Base-by-base conservation (phyloP, 1,284 basidiomycete species). In the Cryptococcus amylolentus region DNA sequence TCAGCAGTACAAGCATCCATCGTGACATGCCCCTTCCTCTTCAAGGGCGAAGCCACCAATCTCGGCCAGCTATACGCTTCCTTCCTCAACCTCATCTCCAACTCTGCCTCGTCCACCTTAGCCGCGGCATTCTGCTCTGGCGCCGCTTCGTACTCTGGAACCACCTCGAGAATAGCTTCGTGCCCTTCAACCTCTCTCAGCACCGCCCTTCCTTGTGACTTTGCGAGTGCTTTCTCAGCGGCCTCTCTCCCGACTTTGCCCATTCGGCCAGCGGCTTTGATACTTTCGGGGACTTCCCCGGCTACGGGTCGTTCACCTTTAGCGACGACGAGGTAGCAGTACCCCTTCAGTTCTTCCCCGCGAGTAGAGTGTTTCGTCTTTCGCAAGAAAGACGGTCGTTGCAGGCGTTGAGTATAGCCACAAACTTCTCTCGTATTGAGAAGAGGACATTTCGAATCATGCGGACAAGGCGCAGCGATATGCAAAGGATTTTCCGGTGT, bases 1-100 rank as follows among this genome's bases (percentile, higher is more conserved):
- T 88, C 83, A 1, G 84, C 70, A 18, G 86, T 88, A 76, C 96
- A 99, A 7, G 87, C 85, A 72, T 98, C 95, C 59, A 98, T 80
- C 53, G 95, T 88, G 58, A 98, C 84, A 75, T 98, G 95, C 0
- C 95, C 95, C 61, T 87, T 89, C 59, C 86, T 86, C 77, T 97
- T 98, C 67, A 97, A 71, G 14, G 95, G 94, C 20, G 92, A 85
- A 64, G 89, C 88, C 44, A 98, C 83, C 37, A 98, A 82, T 51
- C 96, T 84, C 37, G 95, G 91, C 95, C 95, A 98, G 52, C 80
- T 77, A 63, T 86, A 91, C 6, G 90, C 70, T 56, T 80, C 77
- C n/a, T 51, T 55, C 42, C 73, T 57, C 12, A 80, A 56, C 26
- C 56, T 54, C 7, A 55, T 60, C 37, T 63, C 54, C 49, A 64